phyloP scores from a whole-genome alignment of 345 rosid species.

The Citrus sp. region DNA sequence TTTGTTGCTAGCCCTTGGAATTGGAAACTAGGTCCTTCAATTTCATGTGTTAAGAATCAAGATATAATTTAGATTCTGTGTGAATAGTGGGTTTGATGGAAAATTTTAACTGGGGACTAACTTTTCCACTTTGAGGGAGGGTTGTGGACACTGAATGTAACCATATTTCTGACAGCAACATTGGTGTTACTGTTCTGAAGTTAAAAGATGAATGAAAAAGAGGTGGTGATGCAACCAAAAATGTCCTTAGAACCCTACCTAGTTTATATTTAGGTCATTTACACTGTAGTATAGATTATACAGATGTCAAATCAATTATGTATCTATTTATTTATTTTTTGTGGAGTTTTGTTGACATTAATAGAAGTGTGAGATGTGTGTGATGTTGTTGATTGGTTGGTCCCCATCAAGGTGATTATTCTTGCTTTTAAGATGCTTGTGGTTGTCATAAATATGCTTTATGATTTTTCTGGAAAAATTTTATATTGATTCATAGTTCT shows the following conservation, averaged over 20 bases:
- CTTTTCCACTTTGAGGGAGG: neutral
- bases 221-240: neutral
- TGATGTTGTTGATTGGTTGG: neutral
- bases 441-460: neutral
- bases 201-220: neutral
- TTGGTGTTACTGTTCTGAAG: neutral
- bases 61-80: neutral
- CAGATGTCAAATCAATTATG: neutral
- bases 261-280: neutral
- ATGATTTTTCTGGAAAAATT: neutral
- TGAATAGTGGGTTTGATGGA: neutral
- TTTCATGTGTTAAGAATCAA: neutral
- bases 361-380: neutral
- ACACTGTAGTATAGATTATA: neutral
- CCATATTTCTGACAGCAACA: neutral
- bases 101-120: neutral
- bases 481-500: constrained; percentile 5
- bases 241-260: neutral
- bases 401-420: neutral
- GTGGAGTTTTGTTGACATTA: neutral
- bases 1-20: constrained; percentile 1
- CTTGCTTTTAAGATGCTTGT: neutral
- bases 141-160: neutral
- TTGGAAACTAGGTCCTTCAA: neutral
- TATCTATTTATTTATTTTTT: neutral